phyloP scores from a whole-genome alignment of 225 moss, liverwort and hornwort species.

The Pleurozium schreberi region DNA sequence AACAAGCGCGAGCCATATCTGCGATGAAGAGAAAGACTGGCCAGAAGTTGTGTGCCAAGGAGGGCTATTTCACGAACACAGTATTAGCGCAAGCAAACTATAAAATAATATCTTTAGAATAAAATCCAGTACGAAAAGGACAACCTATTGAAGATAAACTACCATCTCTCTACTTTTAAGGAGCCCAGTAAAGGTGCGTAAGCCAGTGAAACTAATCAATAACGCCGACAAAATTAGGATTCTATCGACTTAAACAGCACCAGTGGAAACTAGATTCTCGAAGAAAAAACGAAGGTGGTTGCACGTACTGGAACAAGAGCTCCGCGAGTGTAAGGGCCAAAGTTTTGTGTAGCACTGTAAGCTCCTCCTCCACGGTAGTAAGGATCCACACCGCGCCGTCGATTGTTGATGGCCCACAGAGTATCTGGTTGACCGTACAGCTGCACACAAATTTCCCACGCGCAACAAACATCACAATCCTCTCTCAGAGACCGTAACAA shows the following conservation, averaged over 20 bases:
- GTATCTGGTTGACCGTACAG: conserved; percentile 27
- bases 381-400: conserved; percentile 18
- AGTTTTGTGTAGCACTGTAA: conserved; percentile 12
- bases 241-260: background rate
- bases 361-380: conserved; percentile 10
- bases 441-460: conserved; percentile 1
- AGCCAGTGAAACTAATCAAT: background rate
- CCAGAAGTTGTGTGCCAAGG: background rate
- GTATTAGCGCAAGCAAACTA: background rate
- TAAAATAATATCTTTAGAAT: too few species aligned
- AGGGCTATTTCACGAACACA: background rate
- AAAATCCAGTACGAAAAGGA: background rate
- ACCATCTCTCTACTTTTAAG: background rate
- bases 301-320: conserved; percentile 29
- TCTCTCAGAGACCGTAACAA: background rate
- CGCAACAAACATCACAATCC: background rate
- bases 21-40: background rate
- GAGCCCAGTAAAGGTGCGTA: background rate
- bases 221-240: background rate
- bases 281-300: background rate
- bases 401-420: conserved; percentile 11
- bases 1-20: background rate
- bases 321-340: conserved; percentile 37
- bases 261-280: background rate
- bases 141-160: background rate